Percentiles rank a stretch among this genome's conserved stretches.
These are phyloP conservation scores for Coemansia sp. DNA, from an alignment of 192 early-diverging fungal species.

Conservation along the genomic window DNA sequence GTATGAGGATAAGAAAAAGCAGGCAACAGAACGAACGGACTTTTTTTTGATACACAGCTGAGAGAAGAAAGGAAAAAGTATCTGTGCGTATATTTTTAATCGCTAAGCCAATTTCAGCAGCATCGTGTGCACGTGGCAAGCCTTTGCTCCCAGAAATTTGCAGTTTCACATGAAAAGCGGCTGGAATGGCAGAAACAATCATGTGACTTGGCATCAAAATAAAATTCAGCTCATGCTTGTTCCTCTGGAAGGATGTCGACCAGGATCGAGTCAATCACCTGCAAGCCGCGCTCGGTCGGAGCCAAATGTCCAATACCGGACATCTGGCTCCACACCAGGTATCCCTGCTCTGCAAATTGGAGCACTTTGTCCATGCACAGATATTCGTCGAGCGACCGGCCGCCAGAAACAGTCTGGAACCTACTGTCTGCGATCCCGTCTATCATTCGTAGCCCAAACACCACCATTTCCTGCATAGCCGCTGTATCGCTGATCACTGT, in stretches of 20 bases:
- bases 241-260: conserved; percentile 28
- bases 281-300: conserved; percentile 41
- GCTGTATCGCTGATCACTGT: conserved; percentile 1
- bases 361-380: conserved; percentile 36
- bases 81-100: no score
- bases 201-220: no score
- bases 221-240: no score
- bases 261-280: conserved; percentile 43
- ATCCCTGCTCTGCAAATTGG: conserved; percentile 18
- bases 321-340: conserved; percentile 13
- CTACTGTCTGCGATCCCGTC: conserved; percentile 39
- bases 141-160: no score
- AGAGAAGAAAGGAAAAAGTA: conserved; percentile 7
- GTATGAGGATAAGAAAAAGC: conserved; percentile 3
- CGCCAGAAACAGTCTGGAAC: conserved; percentile 20
- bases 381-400: conserved; percentile 22
- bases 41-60: not conserved
- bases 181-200: no score
- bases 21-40: not conserved
- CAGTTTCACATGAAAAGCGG: not conserved
- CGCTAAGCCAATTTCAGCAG: no score
- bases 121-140: no score
- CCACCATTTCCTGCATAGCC: conserved; percentile 43
- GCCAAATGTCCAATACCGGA: conserved; percentile 2
- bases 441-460: conserved; percentile 56